phyloP scores from a whole-genome alignment of 116 monocot species.

The Cymodocea nodosa region DNA sequence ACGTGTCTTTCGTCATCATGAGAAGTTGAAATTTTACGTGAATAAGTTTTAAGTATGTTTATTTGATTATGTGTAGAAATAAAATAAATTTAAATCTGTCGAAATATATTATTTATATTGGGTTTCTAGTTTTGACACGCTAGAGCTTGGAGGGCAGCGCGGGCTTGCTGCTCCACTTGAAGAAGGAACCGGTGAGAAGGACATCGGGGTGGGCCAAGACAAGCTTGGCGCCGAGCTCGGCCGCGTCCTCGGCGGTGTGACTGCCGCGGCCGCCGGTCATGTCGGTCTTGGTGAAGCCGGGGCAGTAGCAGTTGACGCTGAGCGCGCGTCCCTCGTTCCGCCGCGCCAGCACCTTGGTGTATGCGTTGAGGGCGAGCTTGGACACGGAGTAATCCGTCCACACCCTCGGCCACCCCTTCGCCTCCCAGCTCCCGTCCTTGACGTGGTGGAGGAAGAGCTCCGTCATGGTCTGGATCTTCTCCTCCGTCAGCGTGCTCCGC shows the following conservation, averaged over 20 bases:
- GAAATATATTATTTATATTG: too few species aligned
- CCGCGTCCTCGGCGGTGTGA: slow-evolving; percentile 35
- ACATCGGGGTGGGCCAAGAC: slow-evolving; percentile 18
- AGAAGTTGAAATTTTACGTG: too few species aligned
- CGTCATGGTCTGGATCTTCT: slow-evolving; percentile 21
- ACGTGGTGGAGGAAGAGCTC: slow-evolving; percentile 24
- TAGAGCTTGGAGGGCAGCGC: slow-evolving; percentile 2
- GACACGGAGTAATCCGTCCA: slow-evolving; percentile 66
- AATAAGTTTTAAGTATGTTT: too few species aligned
- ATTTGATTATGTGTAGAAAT: too few species aligned
- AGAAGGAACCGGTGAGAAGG: slow-evolving; percentile 39
- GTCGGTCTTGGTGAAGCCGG: slow-evolving; percentile 43
- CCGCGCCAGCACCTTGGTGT: slow-evolving; percentile 29
- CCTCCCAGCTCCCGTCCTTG: slow-evolving; percentile 32
- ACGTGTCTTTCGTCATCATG: too few species aligned
- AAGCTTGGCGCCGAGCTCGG: slow-evolving; percentile 20
- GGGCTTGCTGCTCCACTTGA: slow-evolving; percentile 7
- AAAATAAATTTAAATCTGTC: too few species aligned
- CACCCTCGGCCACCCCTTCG: slow-evolving; percentile 39
- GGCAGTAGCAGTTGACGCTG: slow-evolving; percentile 55
- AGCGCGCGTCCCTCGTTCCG: slow-evolving; percentile 5
- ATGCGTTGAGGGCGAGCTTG: slow-evolving; percentile 51
- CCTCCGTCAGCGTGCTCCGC: slow-evolving; percentile 15
- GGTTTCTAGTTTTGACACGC: too few species aligned
- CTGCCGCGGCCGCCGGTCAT: slow-evolving; percentile 34